Evolutionary conservation across 345 rosid genomes (phyloP), one percentile per base, ranked within the genome.

Genomic region (Dipteronia sinensis): DNA sequence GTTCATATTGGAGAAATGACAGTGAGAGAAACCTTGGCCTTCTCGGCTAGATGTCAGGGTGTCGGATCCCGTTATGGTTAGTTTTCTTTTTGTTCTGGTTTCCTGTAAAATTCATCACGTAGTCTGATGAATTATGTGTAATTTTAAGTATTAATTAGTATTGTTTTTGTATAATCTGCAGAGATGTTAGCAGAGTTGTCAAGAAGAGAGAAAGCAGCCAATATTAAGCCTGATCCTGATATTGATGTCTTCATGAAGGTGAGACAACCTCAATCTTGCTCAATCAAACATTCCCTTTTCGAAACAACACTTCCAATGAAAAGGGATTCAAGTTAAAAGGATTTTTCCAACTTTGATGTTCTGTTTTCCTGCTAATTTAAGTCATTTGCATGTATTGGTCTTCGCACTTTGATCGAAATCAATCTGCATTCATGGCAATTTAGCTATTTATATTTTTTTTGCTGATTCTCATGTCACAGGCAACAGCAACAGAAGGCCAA

Each of bases 191-290:
- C 84, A 1, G 98, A 94, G 84, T 85, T 94, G 73, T 80, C 85
- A 12, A 87, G 97, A 83, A 92, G 98, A 85, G 98, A 94, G 75
- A 94, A 87, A 56, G 92, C 83, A 27, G 94, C 94, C 58, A 88
- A 89, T 67, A 92, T 94, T 44, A 89, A 85, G 83, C 98, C 98
- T 20, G 97, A 94, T 87, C 88, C 86, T 38, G 95, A 94, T 79
- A 59, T 94, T 74, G 98, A 92, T 83, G 82, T 93, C 64, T 94
- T 82, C 90, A 88, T 90, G 97, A 94, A 92, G 91, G 92, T 87
- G 42, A 77, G 74, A 49, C 59, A 65, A 40, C 27, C 51, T 49
- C 34, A 51, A 51, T 27, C 53, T 27, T 17, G 22, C 29, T 34
- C 23, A 10, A 9, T 15, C 11, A 49, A 27, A 20, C 29, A 17